Evolutionary conservation across 225 moss, liverwort and hornwort species (phyloP).

Genomic region (Asterella californica): DNA sequence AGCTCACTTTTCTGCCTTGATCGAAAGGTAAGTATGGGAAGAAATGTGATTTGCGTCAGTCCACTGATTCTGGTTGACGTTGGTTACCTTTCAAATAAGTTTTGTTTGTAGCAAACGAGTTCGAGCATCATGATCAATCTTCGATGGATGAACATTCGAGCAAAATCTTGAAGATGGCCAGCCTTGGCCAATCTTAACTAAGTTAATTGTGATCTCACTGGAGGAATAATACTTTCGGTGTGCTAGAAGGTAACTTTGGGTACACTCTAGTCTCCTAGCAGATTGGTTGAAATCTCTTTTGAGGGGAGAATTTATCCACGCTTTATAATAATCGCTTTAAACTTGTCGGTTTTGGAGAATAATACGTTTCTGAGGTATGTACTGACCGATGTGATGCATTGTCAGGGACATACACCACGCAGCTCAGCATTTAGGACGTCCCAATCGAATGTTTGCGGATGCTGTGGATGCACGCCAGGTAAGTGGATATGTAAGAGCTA

Average conservation of each 20-base stretch:
- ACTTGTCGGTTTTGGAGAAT: not conserved
- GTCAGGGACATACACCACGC: slow-evolving; percentile 91
- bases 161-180: not conserved
- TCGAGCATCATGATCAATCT: too few species aligned
- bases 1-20: slow-evolving; percentile 96
- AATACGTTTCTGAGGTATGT: not conserved
- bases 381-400: not conserved
- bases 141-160: not conserved
- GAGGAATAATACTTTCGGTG: not conserved
- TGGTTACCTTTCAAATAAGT: too few species aligned
- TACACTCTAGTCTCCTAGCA: not conserved
- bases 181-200: not conserved
- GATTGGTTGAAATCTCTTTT: not conserved
- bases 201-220: not conserved
- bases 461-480: slow-evolving; percentile 98
- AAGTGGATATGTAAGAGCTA: not conserved
- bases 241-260: not conserved
- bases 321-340: not conserved
- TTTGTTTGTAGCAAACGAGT: too few species aligned
- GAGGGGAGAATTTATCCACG: not conserved
- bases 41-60: not conserved
- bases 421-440: slow-evolving; percentile 84
- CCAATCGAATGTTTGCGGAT: slow-evolving; percentile 85
- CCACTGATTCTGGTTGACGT: too few species aligned
- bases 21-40: slow-evolving; percentile 58